A percentile compares a stretch with the other conserved stretches of the same genome.
Evolutionary conservation across 2,329 filamentous ascomycete genomes (phyloP).

Genomic region (Colletotrichum sp.): DNA sequence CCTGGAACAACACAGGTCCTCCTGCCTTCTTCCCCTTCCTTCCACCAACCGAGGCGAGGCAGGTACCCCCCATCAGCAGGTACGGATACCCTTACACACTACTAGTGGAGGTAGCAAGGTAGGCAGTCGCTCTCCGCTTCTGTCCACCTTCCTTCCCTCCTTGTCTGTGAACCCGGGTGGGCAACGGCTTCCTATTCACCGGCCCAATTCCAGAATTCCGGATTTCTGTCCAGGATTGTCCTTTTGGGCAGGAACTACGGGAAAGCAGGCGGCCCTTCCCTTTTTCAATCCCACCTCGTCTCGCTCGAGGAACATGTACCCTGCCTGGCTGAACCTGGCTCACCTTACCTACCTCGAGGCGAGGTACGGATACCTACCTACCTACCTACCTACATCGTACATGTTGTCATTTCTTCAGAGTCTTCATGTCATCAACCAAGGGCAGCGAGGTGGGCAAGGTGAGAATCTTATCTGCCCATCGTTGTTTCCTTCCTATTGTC

Average conservation of each 20-base stretch:
- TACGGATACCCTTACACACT: not conserved
- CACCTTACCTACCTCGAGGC: not conserved
- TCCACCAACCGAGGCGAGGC: not conserved
- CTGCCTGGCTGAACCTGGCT: not conserved
- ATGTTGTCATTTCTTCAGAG: not conserved
- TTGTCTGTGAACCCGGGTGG: slow-evolving; percentile 11
- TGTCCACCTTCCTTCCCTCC: slow-evolving; percentile 7
- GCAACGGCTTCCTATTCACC: slow-evolving; percentile 1
- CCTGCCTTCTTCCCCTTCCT: not conserved
- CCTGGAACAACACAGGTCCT: not conserved
- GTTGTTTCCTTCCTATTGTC: not conserved
- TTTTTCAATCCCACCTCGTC: not conserved
- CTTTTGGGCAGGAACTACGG: slow-evolving; percentile 1
- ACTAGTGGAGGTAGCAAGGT: not conserved
- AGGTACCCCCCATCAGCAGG: not conserved
- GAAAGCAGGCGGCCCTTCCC: slow-evolving; percentile 11
- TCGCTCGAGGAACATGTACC: not conserved
- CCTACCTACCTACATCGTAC: not conserved
- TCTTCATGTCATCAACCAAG: not conserved
- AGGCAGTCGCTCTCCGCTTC: not conserved
- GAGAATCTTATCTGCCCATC: not conserved
- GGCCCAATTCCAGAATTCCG: slow-evolving; percentile 15
- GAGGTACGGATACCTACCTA: not conserved
- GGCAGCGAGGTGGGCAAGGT: not conserved
- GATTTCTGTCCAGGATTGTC: slow-evolving; percentile 10